These are phyloP conservation scores for Eremochloa ophiuroides DNA, from an alignment of 176 grass and related monocot genomes.

Conservation along the genomic window DNA sequence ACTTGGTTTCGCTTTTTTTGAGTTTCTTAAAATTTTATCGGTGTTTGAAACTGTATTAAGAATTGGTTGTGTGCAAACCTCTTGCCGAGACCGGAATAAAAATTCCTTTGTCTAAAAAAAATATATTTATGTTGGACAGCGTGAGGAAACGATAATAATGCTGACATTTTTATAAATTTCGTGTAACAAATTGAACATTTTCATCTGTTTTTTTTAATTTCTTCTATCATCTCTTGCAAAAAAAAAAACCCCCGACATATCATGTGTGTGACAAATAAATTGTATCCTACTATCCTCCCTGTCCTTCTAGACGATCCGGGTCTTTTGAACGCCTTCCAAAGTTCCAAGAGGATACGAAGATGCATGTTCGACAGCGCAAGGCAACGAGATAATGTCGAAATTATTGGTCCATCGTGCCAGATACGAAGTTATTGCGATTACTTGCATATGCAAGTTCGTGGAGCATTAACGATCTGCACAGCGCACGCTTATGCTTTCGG, in stretches of 20 bases:
- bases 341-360: slow-evolving; percentile 2
- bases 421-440: slow-evolving; percentile 4
- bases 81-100: too few species aligned
- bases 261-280: neutral
- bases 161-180: too few species aligned
- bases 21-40: too few species aligned
- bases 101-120: too few species aligned
- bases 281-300: neutral
- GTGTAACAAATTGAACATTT: too few species aligned
- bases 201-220: too few species aligned
- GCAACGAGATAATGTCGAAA: slow-evolving; percentile 2
- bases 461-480: neutral
- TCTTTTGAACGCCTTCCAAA: neutral
- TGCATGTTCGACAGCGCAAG: neutral
- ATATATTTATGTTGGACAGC: too few species aligned
- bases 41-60: too few species aligned
- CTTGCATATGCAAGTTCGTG: slow-evolving; percentile 23
- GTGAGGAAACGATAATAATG: too few species aligned
- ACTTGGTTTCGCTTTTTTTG: too few species aligned
- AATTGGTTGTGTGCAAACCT: too few species aligned
- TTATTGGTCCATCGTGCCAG: neutral
- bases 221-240: too few species aligned
- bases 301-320: neutral
- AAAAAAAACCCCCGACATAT: neutral
- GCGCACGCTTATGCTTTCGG: neutral